phyloP scores from a whole-genome alignment of 1,139 yeast genomes.

The Saccharomyces hybrid region DNA sequence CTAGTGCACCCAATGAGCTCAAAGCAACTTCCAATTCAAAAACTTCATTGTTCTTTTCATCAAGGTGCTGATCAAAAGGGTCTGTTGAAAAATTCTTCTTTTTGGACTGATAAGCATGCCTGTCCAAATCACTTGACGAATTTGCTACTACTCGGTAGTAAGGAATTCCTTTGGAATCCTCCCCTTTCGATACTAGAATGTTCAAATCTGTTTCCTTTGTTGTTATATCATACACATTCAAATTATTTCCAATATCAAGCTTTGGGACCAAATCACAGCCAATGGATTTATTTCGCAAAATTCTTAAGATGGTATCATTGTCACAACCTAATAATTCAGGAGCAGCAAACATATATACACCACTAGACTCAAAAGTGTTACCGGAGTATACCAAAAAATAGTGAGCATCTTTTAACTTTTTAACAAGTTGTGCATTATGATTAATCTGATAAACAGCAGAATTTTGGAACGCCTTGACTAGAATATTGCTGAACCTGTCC shows the following conservation, averaged over 20 bases:
- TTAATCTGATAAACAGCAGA: conserved; percentile 60
- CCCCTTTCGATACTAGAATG: background rate
- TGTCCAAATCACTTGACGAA: background rate
- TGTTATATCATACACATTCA: conserved; percentile 17
- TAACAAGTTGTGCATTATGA: conserved; percentile 44
- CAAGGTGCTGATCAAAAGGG: background rate
- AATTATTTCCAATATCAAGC: conserved; percentile 20
- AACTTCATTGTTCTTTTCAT: background rate
- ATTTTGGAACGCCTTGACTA: conserved; percentile 65
- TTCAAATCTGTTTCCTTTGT: conserved; percentile 17
- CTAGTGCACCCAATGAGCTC: conserved; percentile 23
- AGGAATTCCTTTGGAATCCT: background rate
- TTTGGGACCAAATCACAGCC: conserved; percentile 29
- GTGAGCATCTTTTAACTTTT: conserved; percentile 45
- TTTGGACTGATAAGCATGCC: background rate
- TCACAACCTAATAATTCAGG: conserved; percentile 29
- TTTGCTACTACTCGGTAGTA: background rate
- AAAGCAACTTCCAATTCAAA: background rate
- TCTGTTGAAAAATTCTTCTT: background rate
- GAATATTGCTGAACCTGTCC: conserved; percentile 60
- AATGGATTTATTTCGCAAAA: conserved; percentile 29
- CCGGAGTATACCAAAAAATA: conserved; percentile 75
- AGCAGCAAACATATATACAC: conserved; percentile 36
- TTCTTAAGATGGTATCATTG: conserved; percentile 28
- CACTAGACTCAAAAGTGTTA: conserved; percentile 55